These are phyloP conservation scores for Phellopilus nigrolimitatus DNA, from an alignment of 1,284 basidiomycete genomes.

Conservation along the genomic window DNA sequence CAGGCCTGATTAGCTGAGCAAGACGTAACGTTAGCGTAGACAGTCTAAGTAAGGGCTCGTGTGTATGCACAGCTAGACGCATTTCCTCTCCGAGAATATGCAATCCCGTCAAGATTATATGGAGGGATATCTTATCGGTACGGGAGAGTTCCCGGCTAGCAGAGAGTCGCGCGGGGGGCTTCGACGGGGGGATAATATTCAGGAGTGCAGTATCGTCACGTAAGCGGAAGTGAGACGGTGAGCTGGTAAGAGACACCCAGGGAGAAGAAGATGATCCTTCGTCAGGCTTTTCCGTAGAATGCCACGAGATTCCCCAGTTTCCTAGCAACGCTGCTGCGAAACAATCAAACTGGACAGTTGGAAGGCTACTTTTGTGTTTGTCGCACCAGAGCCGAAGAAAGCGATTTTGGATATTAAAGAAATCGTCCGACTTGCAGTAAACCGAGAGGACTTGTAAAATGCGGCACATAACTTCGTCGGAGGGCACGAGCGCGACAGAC, in stretches of 20 bases:
- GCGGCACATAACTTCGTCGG: slow-evolving; percentile 50
- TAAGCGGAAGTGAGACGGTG: slow-evolving; percentile 41
- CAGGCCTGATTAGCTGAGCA: slow-evolving; percentile 61
- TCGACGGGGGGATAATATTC: slow-evolving; percentile 2
- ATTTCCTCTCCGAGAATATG: slow-evolving; percentile 75
- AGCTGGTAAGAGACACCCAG: slow-evolving; percentile 35
- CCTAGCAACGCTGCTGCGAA: slow-evolving; percentile 47
- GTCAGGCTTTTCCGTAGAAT: slow-evolving; percentile 19
- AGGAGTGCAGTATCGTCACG: slow-evolving; percentile 53
- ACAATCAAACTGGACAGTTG: slow-evolving; percentile 51
- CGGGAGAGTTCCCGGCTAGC: slow-evolving; percentile 15
- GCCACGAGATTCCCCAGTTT: slow-evolving; percentile 35
- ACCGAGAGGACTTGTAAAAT: slow-evolving; percentile 43
- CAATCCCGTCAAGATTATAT: slow-evolving; percentile 58
- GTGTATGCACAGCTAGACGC: slow-evolving; percentile 50
- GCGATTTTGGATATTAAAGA: slow-evolving; percentile 50
- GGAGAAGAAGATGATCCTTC: slow-evolving; percentile 20
- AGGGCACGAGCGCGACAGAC: slow-evolving; percentile 46
- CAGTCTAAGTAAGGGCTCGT: slow-evolving; percentile 53
- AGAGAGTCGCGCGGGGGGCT: slow-evolving; percentile 40
- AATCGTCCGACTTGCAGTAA: slow-evolving; percentile 37
- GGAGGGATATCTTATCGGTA: slow-evolving; percentile 35
- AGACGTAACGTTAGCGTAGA: slow-evolving; percentile 63
- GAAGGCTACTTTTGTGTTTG: slow-evolving; percentile 35
- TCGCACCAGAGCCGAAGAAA: slow-evolving; percentile 57